These are phyloP conservation scores for Aplosporella prunicola DNA, from an alignment of 2,329 filamentous ascomycete genomes.

Conservation along the genomic window DNA sequence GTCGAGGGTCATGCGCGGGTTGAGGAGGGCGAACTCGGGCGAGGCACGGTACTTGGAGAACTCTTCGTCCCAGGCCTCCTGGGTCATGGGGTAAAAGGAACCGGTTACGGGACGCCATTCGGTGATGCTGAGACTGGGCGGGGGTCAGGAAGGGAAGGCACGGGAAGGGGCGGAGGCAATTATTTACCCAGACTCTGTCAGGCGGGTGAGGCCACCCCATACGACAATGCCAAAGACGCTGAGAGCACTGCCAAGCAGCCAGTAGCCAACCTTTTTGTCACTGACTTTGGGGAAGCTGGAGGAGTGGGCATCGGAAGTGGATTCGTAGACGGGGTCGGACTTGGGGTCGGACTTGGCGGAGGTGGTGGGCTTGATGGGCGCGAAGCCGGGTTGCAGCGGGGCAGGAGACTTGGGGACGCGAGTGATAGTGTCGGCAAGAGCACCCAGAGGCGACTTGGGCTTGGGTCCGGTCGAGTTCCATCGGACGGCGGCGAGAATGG, in stretches of 20 bases:
- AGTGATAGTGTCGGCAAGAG: conserved; percentile 1
- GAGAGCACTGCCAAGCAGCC: conserved; percentile 81
- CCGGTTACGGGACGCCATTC: conserved; percentile 98
- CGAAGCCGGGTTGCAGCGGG: conserved; percentile 9
- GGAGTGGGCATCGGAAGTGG: conserved; percentile 8
- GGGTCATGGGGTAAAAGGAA: conserved; percentile 70
- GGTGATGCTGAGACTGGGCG: conserved; percentile 76
- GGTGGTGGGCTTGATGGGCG: not conserved
- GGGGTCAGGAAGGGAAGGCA: conserved; percentile 13
- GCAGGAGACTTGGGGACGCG: conserved; percentile 16
- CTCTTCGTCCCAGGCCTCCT: conserved; percentile 80
- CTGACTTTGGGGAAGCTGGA: conserved; percentile 51
- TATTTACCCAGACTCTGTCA: conserved; percentile 87
- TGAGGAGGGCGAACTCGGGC: conserved; percentile 85
- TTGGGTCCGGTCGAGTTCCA: conserved; percentile 24
- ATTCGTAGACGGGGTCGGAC: conserved; percentile 12
- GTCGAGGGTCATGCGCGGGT: conserved; percentile 81
- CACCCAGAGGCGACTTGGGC: conserved; percentile 4
- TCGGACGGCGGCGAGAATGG: conserved; percentile 23
- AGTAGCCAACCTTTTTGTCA: conserved; percentile 74
- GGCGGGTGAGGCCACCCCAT: conserved; percentile 81
- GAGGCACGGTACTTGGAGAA: conserved; percentile 88
- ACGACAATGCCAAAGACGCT: conserved; percentile 97
- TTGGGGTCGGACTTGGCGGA: conserved; percentile 10
- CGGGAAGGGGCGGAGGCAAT: not conserved